phyloP scores from a whole-genome alignment of 306 rosid genomes.

The Argentina anserina region DNA sequence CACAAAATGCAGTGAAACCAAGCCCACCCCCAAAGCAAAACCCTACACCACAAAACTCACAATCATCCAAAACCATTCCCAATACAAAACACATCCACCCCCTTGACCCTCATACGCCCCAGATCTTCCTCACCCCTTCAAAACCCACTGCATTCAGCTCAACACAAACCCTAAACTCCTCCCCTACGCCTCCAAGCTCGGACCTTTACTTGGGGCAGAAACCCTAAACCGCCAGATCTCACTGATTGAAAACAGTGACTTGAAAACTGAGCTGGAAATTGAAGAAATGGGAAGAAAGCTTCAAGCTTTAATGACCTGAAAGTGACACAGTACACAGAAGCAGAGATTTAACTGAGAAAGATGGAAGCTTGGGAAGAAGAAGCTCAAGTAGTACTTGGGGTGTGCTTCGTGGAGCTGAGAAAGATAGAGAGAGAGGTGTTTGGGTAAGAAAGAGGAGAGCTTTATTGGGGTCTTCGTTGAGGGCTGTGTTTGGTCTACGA shows the following conservation, averaged over 20 bases:
- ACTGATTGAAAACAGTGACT: slow-evolving; percentile 15
- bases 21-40: slow-evolving; percentile 34
- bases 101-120: slow-evolving; percentile 46
- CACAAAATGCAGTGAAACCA: slow-evolving; percentile 21
- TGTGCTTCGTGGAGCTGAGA: slow-evolving; percentile 15
- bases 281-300: slow-evolving; percentile 2
- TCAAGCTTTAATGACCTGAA: slow-evolving; percentile 22
- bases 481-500: slow-evolving; percentile 29
- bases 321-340: slow-evolving; percentile 20
- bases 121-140: slow-evolving; percentile 42
- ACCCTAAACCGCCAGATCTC: slow-evolving; percentile 59
- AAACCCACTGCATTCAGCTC: slow-evolving; percentile 20
- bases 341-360: slow-evolving; percentile 21
- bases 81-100: slow-evolving; percentile 45
- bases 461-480: slow-evolving; percentile 35
- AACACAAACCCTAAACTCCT: slow-evolving; percentile 19
- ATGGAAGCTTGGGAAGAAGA: slow-evolving; percentile 10
- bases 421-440: slow-evolving; percentile 6
- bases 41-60: slow-evolving; percentile 7
- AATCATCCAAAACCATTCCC: slow-evolving; percentile 63
- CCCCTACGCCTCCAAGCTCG: slow-evolving; percentile 18
- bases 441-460: neutral
- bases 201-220: neutral
- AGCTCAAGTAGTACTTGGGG: neutral
- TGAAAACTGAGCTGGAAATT: neutral